Evolutionary conservation across 2,329 filamentous ascomycete species (phyloP).

Genomic region (Lecanicillium sp.): DNA sequence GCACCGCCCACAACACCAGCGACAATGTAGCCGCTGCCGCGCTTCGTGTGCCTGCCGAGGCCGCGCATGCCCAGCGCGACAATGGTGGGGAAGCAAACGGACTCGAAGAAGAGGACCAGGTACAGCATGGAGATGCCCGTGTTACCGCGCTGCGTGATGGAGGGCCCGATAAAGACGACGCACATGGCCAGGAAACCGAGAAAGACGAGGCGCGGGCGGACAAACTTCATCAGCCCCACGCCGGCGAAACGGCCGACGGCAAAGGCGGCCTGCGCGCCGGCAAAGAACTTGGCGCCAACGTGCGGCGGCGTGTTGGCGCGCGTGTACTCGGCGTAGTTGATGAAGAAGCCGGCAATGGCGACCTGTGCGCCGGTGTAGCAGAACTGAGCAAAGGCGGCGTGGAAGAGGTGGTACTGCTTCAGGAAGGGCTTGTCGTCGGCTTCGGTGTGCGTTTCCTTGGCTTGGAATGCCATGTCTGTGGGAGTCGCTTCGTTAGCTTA

Average conservation of each 20-base stretch:
- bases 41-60: conserved; percentile 68
- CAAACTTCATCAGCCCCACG: conserved; percentile 56
- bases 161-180: conserved; percentile 52
- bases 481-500: not conserved
- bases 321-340: conserved; percentile 63
- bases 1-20: conserved; percentile 67
- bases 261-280: conserved; percentile 67
- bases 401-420: conserved; percentile 70
- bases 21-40: conserved; percentile 62
- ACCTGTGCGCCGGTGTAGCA: conserved; percentile 70
- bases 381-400: conserved; percentile 69
- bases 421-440: conserved; percentile 54
- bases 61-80: conserved; percentile 70
- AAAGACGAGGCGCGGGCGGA: conserved; percentile 61
- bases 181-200: conserved; percentile 55
- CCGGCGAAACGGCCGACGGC: conserved; percentile 66
- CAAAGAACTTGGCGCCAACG: conserved; percentile 58
- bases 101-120: conserved; percentile 70
- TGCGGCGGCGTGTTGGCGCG: conserved; percentile 41
- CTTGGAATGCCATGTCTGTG: conserved; percentile 58
- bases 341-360: conserved; percentile 60
- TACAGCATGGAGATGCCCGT: conserved; percentile 55
- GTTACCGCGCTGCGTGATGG: conserved; percentile 38
- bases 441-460: conserved; percentile 42
- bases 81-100: conserved; percentile 74